Conservation (phyloP, 2,329 filamentous ascomycete genomes). For the Ciborinia camelliae region DNA sequence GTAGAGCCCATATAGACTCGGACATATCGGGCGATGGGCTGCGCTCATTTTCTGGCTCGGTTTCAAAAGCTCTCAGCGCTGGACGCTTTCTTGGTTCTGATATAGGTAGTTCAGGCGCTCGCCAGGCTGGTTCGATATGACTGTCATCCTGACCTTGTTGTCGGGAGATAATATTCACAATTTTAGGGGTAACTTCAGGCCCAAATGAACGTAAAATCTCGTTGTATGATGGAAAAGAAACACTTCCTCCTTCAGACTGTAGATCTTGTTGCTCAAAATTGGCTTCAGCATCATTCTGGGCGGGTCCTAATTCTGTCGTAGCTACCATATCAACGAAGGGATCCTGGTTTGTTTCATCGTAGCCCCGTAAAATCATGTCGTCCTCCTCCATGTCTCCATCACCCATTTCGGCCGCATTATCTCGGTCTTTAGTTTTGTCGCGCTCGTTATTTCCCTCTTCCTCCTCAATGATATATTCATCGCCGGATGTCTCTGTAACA, state of each 20-base stretch:
- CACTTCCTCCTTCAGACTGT: not conserved
- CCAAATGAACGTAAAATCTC: slow-evolving; percentile 36
- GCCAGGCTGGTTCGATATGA: slow-evolving; percentile 33
- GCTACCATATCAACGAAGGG: not conserved
- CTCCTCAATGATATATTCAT: slow-evolving; percentile 35
- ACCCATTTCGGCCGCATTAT: slow-evolving; percentile 25
- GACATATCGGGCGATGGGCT: slow-evolving; percentile 31
- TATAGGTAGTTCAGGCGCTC: slow-evolving; percentile 26
- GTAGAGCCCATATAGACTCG: slow-evolving; percentile 35
- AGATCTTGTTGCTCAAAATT: not conserved
- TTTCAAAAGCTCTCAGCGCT: slow-evolving; percentile 22
- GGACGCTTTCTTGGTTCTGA: slow-evolving; percentile 22
- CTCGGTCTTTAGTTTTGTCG: slow-evolving; percentile 30
- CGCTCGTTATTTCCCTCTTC: slow-evolving; percentile 22
- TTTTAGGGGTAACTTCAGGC: slow-evolving; percentile 33
- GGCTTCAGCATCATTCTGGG: not conserved
- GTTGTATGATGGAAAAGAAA: slow-evolving; percentile 30
- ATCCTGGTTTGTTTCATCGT: slow-evolving; percentile 27
- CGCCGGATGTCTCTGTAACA: slow-evolving; percentile 25
- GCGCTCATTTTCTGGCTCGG: slow-evolving; percentile 26
- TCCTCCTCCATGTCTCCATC: slow-evolving; percentile 36
- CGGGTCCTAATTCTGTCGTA: not conserved
- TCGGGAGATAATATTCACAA: slow-evolving; percentile 32
- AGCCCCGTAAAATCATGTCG: slow-evolving; percentile 37
- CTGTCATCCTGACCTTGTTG: slow-evolving; percentile 26